Evolutionary conservation across 208 protist species (phyloP), one percentile per base, ranked within the genome.

Genomic region (Acanthamoeba royreba): DNA sequence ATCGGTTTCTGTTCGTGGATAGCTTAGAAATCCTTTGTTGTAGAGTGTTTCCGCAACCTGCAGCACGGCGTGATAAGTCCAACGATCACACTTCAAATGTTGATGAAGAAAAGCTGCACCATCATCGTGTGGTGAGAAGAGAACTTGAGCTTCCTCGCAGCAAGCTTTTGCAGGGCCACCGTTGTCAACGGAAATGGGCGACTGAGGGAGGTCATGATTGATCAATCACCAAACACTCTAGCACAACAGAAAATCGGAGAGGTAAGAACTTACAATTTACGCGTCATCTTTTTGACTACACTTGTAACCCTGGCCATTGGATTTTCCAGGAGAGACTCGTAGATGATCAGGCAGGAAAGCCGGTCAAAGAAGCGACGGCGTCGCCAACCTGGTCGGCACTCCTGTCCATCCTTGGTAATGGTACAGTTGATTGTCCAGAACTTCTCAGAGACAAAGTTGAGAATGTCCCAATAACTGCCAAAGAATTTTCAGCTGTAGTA

Each of bases 1-100:
- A 94, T 99, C 98, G 0, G 99, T 99, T 94, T 99, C 99, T 7
- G 99, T 99, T 61, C 99, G 97, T 0, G 99, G 99, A 96, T 99
- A 99, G 74, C 98, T 99, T 77, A 99, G 98, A 89, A 99, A 98
- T n/a, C 99, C 99, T 43, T 96, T 94, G 38, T 98, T 98, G 97
- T 99, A 99, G 2, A 99, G 89, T 38, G 96, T 94, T 79, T 99
- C 98, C 7, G 98, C 98, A 31, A 95, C 46, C 92, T 95, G 40
- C 49, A 49, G 13, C 69, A n/a, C 69, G 17, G 17, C 17, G 25
- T 63, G 25, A 22, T 63, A 86, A 40, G n/a, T 7, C 19, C 46
- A 52, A 33, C 25, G 17, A 0, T 0, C 28, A 38, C 33, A 0
- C 22, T 88, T 85, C 45, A n/a, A 43, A 85, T 8, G 31, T 5